Evolutionary conservation across 257 asterid species (phyloP).

Genomic region (Solanum piurae): DNA sequence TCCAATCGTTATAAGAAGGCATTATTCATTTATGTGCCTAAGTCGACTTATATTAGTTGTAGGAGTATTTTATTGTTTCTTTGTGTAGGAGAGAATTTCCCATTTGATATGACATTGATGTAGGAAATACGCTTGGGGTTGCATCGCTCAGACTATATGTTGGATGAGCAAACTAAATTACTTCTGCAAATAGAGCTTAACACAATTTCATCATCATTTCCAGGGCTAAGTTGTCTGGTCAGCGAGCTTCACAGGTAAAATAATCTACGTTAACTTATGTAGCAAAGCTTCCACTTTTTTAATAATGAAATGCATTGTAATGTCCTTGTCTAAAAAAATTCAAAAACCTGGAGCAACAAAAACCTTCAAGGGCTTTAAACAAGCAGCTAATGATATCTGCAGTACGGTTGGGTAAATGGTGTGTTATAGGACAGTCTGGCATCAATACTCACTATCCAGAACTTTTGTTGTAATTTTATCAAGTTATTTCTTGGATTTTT

Average conservation of each 20-base stretch:
- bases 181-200: slow-evolving; percentile 98
- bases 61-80: background rate
- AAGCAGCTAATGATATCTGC: background rate
- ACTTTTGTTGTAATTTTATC: background rate
- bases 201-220: slow-evolving; percentile 90
- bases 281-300: background rate
- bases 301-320: background rate
- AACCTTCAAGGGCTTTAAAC: background rate
- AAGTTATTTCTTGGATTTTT: background rate
- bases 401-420: background rate
- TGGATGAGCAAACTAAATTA: slow-evolving; percentile 76
- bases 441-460: background rate
- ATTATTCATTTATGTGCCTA: background rate
- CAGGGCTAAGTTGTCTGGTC: slow-evolving; percentile 88
- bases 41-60: background rate
- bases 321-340: background rate
- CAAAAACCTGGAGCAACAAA: background rate
- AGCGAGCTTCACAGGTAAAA: slow-evolving; percentile 91
- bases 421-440: background rate
- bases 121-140: slow-evolving; percentile 95
- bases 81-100: slow-evolving; percentile 4
- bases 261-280: background rate
- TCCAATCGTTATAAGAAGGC: background rate
- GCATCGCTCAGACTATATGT: slow-evolving; percentile 96
- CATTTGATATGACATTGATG: slow-evolving; percentile 6